Percentiles rank a stretch among this genome's conserved stretches.
Evolutionary conservation across 495 filamentous ascomycete species (phyloP).

Genomic region (Penicillium diatomitis): DNA sequence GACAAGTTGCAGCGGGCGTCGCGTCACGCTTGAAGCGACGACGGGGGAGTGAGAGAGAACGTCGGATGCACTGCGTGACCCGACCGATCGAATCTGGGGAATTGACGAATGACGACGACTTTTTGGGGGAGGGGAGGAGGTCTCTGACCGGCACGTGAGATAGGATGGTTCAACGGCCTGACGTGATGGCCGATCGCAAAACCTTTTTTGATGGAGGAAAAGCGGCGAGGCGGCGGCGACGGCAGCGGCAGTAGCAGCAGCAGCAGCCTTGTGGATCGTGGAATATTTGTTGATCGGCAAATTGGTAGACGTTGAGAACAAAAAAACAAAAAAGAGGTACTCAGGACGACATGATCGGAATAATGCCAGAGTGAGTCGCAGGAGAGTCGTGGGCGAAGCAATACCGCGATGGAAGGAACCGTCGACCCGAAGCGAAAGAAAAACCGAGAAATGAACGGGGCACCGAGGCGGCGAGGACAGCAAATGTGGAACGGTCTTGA

Average conservation of each 20-base stretch:
- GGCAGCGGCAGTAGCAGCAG: too few species aligned
- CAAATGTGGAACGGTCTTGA: too few species aligned
- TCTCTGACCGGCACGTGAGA: constrained; percentile 1
- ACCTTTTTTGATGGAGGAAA: too few species aligned
- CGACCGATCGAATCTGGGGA: background rate
- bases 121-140: background rate
- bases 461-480: too few species aligned
- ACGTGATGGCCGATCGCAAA: background rate
- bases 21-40: background rate
- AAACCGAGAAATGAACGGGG: too few species aligned
- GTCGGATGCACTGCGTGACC: background rate
- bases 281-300: background rate
- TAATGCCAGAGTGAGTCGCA: background rate
- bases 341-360: constrained; percentile 12
- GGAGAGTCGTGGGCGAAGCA: too few species aligned
- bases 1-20: constrained; percentile 12
- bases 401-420: too few species aligned
- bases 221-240: too few species aligned
- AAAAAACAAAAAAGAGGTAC: background rate
- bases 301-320: background rate
- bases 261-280: too few species aligned
- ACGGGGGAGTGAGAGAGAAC: background rate
- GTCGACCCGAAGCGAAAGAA: too few species aligned
- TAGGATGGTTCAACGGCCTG: background rate
- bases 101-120: background rate